A percentile compares a stretch with the other conserved stretches of the same genome.
phyloP scores from a whole-genome alignment of 1,139 yeast species.

The Diutina sp. region DNA sequence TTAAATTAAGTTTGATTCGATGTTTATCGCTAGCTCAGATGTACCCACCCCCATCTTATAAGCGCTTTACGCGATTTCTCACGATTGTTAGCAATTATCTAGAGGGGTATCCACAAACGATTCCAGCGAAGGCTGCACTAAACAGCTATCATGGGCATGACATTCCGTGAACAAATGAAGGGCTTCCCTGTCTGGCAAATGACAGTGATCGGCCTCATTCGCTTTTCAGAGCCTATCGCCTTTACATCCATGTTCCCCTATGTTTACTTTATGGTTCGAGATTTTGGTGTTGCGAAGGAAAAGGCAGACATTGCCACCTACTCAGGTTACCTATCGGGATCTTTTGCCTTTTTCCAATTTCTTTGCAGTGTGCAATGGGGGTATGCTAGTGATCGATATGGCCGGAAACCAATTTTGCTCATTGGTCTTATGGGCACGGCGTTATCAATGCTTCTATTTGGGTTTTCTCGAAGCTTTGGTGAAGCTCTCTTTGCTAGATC shows the following conservation, averaged over 20 bases:
- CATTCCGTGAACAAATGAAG: constrained; percentile 6
- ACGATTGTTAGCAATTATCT: background rate
- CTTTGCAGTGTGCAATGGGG: constrained; percentile 10
- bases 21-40: no score
- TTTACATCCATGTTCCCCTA: constrained; percentile 10
- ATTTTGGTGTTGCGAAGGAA: constrained; percentile 7
- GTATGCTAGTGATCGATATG: constrained; percentile 7
- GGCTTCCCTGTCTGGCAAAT: constrained; percentile 10
- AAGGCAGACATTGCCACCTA: constrained; percentile 8
- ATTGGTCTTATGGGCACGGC: constrained; percentile 7
- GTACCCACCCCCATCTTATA: background rate
- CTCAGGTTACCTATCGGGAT: constrained; percentile 8
- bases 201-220: constrained; percentile 6
- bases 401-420: constrained; percentile 8
- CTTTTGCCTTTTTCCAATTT: constrained; percentile 9
- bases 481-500: constrained; percentile 8
- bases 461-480: constrained; percentile 7
- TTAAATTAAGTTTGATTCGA: no score
- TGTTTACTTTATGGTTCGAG: constrained; percentile 9
- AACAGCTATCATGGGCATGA: background rate
- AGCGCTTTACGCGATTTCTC: background rate
- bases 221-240: constrained; percentile 9
- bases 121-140: background rate
- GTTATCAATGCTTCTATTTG: constrained; percentile 6
- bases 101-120: background rate